phyloP scores from a whole-genome alignment of 768 basidiomycete species.

The Termitomyces sp. region DNA sequence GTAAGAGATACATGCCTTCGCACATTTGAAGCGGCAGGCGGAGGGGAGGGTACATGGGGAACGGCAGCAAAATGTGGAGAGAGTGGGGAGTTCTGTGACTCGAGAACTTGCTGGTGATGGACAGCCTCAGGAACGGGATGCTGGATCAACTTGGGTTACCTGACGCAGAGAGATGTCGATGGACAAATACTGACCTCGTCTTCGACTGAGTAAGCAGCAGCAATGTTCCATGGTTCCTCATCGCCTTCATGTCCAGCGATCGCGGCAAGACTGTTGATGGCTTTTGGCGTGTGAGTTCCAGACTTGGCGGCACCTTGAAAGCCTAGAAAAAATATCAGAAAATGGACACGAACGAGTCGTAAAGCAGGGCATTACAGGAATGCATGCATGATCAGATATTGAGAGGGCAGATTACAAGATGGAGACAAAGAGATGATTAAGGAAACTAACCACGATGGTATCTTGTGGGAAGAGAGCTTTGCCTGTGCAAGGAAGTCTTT shows the following conservation, averaged over 20 bases:
- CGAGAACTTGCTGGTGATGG: constrained; percentile 42
- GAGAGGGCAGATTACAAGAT: constrained; percentile 11
- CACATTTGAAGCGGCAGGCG: constrained; percentile 63
- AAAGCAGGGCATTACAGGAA: constrained; percentile 15
- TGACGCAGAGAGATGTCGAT: neutral
- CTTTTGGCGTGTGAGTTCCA: constrained; percentile 63
- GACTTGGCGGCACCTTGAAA: constrained; percentile 48
- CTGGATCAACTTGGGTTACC: constrained; percentile 14
- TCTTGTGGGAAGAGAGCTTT: constrained; percentile 74
- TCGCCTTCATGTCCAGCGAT: constrained; percentile 86
- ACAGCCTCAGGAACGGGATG: constrained; percentile 20
- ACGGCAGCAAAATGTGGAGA: constrained; percentile 53
- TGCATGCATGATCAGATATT: constrained; percentile 17
- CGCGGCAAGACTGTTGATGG: constrained; percentile 76
- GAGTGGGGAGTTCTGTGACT: constrained; percentile 50
- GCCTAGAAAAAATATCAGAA: constrained; percentile 28
- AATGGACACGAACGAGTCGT: neutral
- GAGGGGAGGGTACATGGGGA: constrained; percentile 57
- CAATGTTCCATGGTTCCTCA: constrained; percentile 82
- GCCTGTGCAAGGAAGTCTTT: constrained; percentile 73
- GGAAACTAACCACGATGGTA: constrained; percentile 63
- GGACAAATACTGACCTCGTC: constrained; percentile 49
- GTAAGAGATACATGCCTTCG: constrained; percentile 79
- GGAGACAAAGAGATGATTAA: constrained; percentile 1
- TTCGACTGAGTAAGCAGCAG: constrained; percentile 49